Base-by-base conservation (phyloP, 2,329 filamentous ascomycete genomes). In the Alternaria rosae region DNA sequence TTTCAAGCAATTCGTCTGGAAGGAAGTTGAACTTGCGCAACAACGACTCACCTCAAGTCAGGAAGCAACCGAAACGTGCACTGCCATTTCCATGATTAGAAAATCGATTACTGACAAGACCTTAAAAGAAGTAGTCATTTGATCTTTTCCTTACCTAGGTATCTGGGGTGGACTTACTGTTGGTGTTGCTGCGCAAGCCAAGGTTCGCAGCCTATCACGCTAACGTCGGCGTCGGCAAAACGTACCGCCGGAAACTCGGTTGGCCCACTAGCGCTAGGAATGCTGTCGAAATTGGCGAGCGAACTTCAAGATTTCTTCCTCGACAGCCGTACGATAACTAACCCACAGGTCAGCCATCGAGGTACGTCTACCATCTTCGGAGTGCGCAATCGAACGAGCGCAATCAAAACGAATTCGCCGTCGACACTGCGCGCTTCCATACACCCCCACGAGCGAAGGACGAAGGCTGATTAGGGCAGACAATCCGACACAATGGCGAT, bases 401-500 rank as follows among this genome's bases (percentile, higher is more conserved):
- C 54, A 57, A 41, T 52, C 65, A 71, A 64, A 72, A 57, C 42
- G n/a, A 60, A 44, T 12, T 38, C 21, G 43, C 23, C 43, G 20
- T 56, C 28, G 42, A 56, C 38, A 51, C 58, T 50, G 38, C 38
- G 38, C 43, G 20, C 48, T 30, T 10, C 48, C 17, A 32, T 9
- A 45, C 15, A 28, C 11, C 30, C 8, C 11, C 12, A 41, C 23
- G 28, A 44, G 26, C 13, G 20, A 38, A 23, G 23, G 26, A 20
- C 41, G 45, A 48, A 28, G 48, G 32, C 59, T 61, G 54, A 61
- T 58, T 53, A 53, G 30, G 25, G 52, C 21, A 62, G 66, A 68
- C 65, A 76, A 75, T 66, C 73, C 69, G 72, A 68, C 73, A 67
- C 72, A 70, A 78, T 78, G 94, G 92, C 94, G 89, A 97, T 98